These are phyloP conservation scores for Vitellaria paradoxa DNA, from an alignment of 179 eudicot genomes.

Conservation along the genomic window DNA sequence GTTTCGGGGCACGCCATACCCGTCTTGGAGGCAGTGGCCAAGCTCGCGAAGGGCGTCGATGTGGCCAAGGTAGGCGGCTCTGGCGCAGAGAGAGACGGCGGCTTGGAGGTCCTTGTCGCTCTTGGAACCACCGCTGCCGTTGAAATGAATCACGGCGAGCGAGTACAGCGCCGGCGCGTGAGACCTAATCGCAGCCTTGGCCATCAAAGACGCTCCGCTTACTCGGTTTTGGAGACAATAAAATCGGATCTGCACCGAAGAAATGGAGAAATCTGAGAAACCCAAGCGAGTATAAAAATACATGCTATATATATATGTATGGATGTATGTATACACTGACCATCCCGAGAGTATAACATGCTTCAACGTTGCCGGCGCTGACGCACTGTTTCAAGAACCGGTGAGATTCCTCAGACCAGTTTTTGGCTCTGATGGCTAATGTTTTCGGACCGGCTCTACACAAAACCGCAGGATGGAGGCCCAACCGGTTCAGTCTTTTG, in stretches of 20 bases:
- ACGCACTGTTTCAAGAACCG: slow-evolving; percentile 40
- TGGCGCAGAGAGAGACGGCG: slow-evolving; percentile 28
- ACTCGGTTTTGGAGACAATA: slow-evolving; percentile 35
- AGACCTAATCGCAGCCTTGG: slow-evolving; percentile 39
- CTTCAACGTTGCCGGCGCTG: slow-evolving; percentile 48
- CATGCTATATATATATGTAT: neutral
- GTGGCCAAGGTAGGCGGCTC: slow-evolving; percentile 34
- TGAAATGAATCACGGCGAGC: slow-evolving; percentile 45
- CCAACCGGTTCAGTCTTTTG: slow-evolving; percentile 47
- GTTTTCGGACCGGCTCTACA: slow-evolving; percentile 27
- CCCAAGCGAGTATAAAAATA: neutral
- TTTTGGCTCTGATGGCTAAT: slow-evolving; percentile 35
- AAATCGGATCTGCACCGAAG: slow-evolving; percentile 36
- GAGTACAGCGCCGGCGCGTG: slow-evolving; percentile 48
- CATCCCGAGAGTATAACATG: slow-evolving; percentile 56
- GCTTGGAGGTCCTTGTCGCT: slow-evolving; percentile 26
- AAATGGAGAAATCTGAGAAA: neutral
- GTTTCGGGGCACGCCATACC: slow-evolving; percentile 29
- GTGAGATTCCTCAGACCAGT: slow-evolving; percentile 46
- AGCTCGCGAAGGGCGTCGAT: slow-evolving; percentile 30
- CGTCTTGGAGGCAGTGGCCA: slow-evolving; percentile 40
- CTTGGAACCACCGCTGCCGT: slow-evolving; percentile 36
- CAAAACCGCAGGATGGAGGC: slow-evolving; percentile 30
- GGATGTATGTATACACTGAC: slow-evolving; percentile 9
- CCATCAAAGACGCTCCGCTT: slow-evolving; percentile 37